Conservation (phyloP, 2,329 filamentous ascomycete genomes). For the Corniculantispora saksenae region DNA sequence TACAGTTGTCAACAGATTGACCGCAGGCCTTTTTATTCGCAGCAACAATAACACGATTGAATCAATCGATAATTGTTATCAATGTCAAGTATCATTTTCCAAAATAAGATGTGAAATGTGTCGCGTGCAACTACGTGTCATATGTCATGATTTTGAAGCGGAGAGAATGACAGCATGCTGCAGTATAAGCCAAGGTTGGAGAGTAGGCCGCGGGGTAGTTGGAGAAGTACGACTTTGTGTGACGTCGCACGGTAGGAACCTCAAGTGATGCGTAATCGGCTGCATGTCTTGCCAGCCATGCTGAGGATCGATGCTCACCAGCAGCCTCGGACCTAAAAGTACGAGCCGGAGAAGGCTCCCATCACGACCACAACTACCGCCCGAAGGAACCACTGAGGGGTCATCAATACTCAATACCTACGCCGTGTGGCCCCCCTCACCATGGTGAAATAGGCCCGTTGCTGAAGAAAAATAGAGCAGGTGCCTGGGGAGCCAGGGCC, state of each 20-base stretch:
- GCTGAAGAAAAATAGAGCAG: not conserved
- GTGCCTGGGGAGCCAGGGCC: conserved; percentile 3
- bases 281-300: not conserved
- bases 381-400: not conserved
- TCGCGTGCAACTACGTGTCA: no score
- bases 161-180: no score
- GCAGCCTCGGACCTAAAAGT: no score
- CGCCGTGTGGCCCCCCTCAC: not conserved
- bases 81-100: not conserved
- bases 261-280: not conserved
- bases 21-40: not conserved
- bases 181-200: not conserved
- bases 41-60: not conserved
- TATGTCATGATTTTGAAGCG: no score
- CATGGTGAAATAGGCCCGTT: not conserved
- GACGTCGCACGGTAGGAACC: not conserved
- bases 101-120: no score
- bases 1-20: conserved; percentile 17
- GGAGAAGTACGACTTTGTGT: not conserved
- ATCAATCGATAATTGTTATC: not conserved
- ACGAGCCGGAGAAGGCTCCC: not conserved
- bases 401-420: not conserved
- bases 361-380: not conserved
- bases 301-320: not conserved
- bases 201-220: conserved; percentile 8